A percentile compares a stretch with the other conserved stretches of the same genome.
Evolutionary conservation across 768 basidiomycete genomes (phyloP).

Genomic region (Pilatotrama ljubarskyi): DNA sequence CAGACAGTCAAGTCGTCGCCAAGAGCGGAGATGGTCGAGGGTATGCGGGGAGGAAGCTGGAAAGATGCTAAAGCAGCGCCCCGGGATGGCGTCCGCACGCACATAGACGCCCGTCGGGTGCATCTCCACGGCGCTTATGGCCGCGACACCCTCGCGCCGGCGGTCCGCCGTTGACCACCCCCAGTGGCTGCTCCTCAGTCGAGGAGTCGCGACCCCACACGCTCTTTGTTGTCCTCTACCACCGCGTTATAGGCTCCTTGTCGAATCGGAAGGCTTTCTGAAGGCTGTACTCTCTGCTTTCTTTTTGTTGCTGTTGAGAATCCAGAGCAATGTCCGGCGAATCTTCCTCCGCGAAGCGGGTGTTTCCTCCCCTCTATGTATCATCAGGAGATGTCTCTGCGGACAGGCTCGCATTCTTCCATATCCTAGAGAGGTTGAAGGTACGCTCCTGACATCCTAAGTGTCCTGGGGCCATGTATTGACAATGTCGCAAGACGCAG

Average conservation of each 20-base stretch:
- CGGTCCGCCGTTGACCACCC: no score
- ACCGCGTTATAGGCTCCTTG: no score
- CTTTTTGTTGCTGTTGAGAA: background rate
- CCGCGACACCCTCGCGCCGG: no score
- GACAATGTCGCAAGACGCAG: constrained; percentile 67
- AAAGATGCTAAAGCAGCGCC: background rate
- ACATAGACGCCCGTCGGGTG: background rate
- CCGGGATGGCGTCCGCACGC: background rate
- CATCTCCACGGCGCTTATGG: no score
- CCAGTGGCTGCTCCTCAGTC: no score
- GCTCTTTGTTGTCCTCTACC: no score
- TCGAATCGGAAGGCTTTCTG: no score
- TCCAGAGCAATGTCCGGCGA: background rate
- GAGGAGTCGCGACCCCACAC: no score
- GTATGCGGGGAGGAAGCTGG: background rate
- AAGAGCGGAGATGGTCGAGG: background rate
- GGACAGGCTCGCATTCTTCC: constrained; percentile 88
- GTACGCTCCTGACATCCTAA: constrained; percentile 36
- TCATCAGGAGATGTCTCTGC: constrained; percentile 50
- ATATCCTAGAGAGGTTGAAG: constrained; percentile 87
- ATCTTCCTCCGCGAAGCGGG: constrained; percentile 34
- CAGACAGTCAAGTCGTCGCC: background rate
- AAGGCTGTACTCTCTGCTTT: background rate
- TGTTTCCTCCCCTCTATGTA: constrained; percentile 61
- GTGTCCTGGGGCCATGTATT: background rate